phyloP scores from a whole-genome alignment of 73 alveolate genomes.

The Paramecium primaurelia region DNA sequence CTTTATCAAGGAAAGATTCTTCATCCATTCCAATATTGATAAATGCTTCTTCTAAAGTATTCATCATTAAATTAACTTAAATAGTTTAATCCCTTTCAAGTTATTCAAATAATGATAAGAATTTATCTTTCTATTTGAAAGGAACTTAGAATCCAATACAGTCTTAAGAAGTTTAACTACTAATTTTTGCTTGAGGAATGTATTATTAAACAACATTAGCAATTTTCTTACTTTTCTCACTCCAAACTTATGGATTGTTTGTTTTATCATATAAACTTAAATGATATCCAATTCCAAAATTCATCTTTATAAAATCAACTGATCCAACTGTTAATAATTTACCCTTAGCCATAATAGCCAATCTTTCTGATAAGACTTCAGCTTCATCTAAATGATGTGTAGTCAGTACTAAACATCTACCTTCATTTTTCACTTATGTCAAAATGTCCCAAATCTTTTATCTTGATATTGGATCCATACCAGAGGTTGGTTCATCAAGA shows the following conservation, averaged over 20 bases:
- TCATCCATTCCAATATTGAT: slow-evolving; percentile 87
- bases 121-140: slow-evolving; percentile 55
- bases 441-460: slow-evolving; percentile 93
- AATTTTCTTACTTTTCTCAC: slow-evolving; percentile 19
- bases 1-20: slow-evolving; percentile 19
- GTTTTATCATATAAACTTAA: slow-evolving; percentile 76
- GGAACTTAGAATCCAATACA: slow-evolving; percentile 72
- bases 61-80: slow-evolving; percentile 79
- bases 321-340: slow-evolving; percentile 72
- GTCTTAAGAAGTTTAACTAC: slow-evolving; percentile 48
- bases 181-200: slow-evolving; percentile 40
- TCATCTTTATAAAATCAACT: slow-evolving; percentile 72
- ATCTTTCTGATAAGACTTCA: slow-evolving; percentile 80
- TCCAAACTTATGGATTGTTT: slow-evolving; percentile 50
- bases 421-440: slow-evolving; percentile 61
- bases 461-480: slow-evolving; percentile 93
- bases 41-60: slow-evolving; percentile 98
- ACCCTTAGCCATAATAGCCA: slow-evolving; percentile 87
- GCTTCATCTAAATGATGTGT: slow-evolving; percentile 93
- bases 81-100: slow-evolving; percentile 52
- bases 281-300: slow-evolving; percentile 86
- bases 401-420: slow-evolving; percentile 76
- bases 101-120: slow-evolving; percentile 63
- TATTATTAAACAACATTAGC: slow-evolving; percentile 9
- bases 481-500: slow-evolving; percentile 95